Conservation (phyloP, 2,329 filamentous ascomycete species). For the Calonectria crousiana region DNA sequence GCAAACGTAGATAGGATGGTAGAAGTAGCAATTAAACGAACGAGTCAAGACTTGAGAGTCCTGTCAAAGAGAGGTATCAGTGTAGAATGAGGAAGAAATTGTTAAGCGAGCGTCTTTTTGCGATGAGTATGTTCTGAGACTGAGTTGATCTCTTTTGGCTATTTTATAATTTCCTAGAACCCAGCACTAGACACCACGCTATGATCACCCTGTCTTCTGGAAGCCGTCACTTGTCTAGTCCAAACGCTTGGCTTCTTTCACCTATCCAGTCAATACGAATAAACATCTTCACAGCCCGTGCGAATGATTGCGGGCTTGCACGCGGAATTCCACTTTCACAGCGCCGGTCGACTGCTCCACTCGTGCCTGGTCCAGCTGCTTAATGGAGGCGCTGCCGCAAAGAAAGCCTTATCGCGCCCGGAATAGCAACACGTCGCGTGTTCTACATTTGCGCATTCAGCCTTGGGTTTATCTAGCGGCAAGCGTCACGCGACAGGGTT, state of each 20-base stretch:
- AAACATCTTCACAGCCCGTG: neutral
- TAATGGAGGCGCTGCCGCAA: neutral
- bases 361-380: conserved; percentile 9
- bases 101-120: neutral
- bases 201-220: neutral
- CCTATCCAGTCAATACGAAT: neutral
- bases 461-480: neutral
- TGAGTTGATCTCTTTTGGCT: too few species aligned
- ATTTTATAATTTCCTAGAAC: neutral
- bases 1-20: neutral
- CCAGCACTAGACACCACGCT: neutral
- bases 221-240: neutral
- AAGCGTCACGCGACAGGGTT: neutral
- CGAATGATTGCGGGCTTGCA: too few species aligned
- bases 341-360: neutral
- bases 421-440: conserved; percentile 43
- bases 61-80: neutral
- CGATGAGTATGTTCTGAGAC: neutral
- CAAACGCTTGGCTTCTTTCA: neutral
- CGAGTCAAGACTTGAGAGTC: neutral
- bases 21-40: neutral
- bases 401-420: conserved; percentile 1
- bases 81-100: neutral
- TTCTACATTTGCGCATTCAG: neutral
- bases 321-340: neutral